Evolutionary conservation across 2,329 filamentous ascomycete species (phyloP), one percentile per base, ranked within the genome.

Genomic region (Diaporthe sp.): DNA sequence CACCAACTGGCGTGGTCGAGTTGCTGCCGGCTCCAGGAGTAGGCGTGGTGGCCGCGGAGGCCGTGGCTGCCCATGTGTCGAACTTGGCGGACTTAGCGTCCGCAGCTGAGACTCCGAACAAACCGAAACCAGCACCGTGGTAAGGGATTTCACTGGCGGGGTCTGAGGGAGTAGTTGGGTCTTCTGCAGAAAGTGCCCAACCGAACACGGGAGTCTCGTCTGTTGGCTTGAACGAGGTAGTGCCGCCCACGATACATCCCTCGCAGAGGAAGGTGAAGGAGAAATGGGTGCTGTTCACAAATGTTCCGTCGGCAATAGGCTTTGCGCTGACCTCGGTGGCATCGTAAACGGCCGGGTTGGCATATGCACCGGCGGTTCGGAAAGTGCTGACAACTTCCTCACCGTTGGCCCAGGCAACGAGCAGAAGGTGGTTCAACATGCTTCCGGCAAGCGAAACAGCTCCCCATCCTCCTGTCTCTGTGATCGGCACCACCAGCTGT

Each of bases 191-290:
- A 57, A 82, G 82, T 12, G 85, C 85, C 74, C 83, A 87, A n/a
- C 83, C 84, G 28, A 87, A 77, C 17, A 83, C 77, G 50, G 79
- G 77, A 5, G 74, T 77, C 30, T 75, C 77, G 25, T 75, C 77
- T 25, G 81, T 77, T 19, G 80, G 69, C 22, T 78, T 77, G 50
- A 82, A 80, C 25, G 79, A 76, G 15, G 78, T 77, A 0, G 79
- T 77, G 66, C 82, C 81, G 3, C 76, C 76, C 10, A 78, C 79
- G 67, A 84, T 78, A 76, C 85, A 86, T 66, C 81, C 80, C 58
- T 79, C 76, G 79, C 87, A 89, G 66, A 88, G 81, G 80, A 88
- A 89, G 12, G 87, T 88, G 77, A 85, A 86, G 4, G 83, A 84
- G 78, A 85, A 84, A 78, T 87, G 84, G 2, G 86, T 88, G 72